These are phyloP conservation scores for Fusarium sacchari DNA, from an alignment of 2,329 filamentous ascomycete species.

Conservation along the genomic window DNA sequence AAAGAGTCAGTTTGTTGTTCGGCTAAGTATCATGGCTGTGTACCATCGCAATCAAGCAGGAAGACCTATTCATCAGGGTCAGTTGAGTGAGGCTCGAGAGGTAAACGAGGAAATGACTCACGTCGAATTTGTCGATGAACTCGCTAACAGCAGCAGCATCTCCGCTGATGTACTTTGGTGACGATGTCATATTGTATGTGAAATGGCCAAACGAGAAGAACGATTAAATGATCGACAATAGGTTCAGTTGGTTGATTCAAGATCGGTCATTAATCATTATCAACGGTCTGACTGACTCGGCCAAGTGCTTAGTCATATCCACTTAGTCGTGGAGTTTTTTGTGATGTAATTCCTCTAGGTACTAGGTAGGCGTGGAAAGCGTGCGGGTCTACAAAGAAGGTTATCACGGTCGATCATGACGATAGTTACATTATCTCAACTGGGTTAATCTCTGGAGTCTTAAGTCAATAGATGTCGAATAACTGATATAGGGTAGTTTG, in stretches of 20 bases:
- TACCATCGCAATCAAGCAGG: constrained; percentile 97
- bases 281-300: constrained; percentile 9
- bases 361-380: not conserved
- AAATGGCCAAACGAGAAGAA: not conserved
- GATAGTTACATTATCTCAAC: not conserved
- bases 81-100: not conserved
- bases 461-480: not conserved
- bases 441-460: not conserved
- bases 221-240: not conserved
- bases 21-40: constrained; percentile 29
- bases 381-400: not conserved
- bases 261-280: not conserved
- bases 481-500: constrained; percentile 8
- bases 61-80: constrained; percentile 72
- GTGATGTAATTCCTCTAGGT: not conserved
- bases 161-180: constrained; percentile 78
- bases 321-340: not conserved
- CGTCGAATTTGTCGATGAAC: constrained; percentile 93
- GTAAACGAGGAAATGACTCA: constrained; percentile 59
- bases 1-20: constrained; percentile 7
- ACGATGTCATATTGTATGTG: constrained; percentile 37
- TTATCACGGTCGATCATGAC: not conserved
- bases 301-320: constrained; percentile 23
- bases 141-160: constrained; percentile 79
- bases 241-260: constrained; percentile 1